phyloP scores from a whole-genome alignment of 2,329 filamentous ascomycete species.

The Plectosphaerella plurivora region DNA sequence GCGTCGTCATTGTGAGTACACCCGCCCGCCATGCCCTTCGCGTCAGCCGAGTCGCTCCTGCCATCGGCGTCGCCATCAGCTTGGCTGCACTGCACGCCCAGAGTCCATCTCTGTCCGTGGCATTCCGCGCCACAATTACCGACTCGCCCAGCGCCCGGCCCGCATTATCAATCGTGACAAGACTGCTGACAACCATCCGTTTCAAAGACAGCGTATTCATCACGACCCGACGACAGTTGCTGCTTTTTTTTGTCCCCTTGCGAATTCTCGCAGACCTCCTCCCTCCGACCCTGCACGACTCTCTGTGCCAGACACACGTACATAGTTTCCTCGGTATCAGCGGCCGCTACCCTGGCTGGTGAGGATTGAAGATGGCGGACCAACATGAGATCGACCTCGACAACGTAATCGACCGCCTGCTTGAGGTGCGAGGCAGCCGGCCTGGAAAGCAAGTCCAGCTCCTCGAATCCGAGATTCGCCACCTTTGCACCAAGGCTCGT shows the following conservation, averaged over 20 bases:
- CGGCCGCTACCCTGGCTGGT: conserved; percentile 39
- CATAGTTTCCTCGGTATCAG: conserved; percentile 18
- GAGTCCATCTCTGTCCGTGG: conserved; percentile 1
- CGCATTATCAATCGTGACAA: conserved; percentile 2
- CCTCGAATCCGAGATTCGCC: conserved; percentile 92
- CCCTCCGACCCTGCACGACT: background rate
- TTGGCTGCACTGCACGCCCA: background rate
- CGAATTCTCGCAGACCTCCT: conserved; percentile 4
- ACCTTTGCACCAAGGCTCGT: conserved; percentile 94
- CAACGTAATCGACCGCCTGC: conserved; percentile 96
- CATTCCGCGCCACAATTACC: no score
- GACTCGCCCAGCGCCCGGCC: no score
- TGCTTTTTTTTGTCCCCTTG: conserved; percentile 3
- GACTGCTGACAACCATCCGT: background rate
- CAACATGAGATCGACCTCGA: conserved; percentile 93
- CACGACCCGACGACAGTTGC: conserved; percentile 10
- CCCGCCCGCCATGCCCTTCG: conserved; percentile 5
- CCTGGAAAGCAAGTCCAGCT: conserved; percentile 98
- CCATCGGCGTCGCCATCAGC: no score
- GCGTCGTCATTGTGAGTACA: conserved; percentile 7
- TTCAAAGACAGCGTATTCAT: conserved; percentile 14
- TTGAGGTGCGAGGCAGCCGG: conserved; percentile 95
- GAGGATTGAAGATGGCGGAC: conserved; percentile 52
- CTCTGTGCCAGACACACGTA: conserved; percentile 8
- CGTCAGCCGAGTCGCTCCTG: background rate